These are phyloP conservation scores for Termitomyces sp. DNA, from an alignment of 1,284 basidiomycete species.

Conservation along the genomic window DNA sequence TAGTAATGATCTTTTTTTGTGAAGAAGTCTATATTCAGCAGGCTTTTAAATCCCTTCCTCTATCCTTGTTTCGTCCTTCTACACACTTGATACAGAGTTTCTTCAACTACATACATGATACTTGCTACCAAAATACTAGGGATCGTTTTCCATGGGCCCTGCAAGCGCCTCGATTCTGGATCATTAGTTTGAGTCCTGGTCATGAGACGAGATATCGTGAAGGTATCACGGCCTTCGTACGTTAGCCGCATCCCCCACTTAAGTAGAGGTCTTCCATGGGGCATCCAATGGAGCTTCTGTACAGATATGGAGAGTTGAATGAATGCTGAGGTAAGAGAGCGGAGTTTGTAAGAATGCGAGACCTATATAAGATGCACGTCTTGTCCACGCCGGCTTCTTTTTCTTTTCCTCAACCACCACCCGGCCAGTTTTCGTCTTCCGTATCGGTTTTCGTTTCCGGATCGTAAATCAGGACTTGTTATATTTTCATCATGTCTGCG, in stretches of 20 bases:
- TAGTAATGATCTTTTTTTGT: slow-evolving; percentile 18
- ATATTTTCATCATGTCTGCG: slow-evolving; percentile 53
- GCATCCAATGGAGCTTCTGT: slow-evolving; percentile 11
- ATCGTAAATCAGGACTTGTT: slow-evolving; percentile 42
- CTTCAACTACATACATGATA: slow-evolving; percentile 6
- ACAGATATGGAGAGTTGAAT: background rate
- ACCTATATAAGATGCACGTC: slow-evolving; percentile 44
- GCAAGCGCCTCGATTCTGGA: background rate
- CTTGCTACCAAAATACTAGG: slow-evolving; percentile 1
- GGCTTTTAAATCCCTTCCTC: slow-evolving; percentile 2
- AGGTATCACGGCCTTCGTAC: background rate
- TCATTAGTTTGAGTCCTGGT: background rate
- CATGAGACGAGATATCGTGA: slow-evolving; percentile 7
- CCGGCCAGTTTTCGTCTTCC: slow-evolving; percentile 34
- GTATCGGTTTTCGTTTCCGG: slow-evolving; percentile 33
- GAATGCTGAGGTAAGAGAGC: slow-evolving; percentile 28
- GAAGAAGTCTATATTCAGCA: slow-evolving; percentile 4
- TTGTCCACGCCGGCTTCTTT: slow-evolving; percentile 25
- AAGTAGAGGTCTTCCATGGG: slow-evolving; percentile 4
- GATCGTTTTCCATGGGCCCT: background rate
- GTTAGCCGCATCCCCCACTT: background rate
- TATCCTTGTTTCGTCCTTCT: background rate
- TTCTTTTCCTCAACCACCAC: slow-evolving; percentile 38
- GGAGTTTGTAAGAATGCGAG: slow-evolving; percentile 43
- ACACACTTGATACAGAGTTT: background rate